Evolutionary conservation across 768 basidiomycete genomes (phyloP).

Genomic region (Lactifluus pinguis): DNA sequence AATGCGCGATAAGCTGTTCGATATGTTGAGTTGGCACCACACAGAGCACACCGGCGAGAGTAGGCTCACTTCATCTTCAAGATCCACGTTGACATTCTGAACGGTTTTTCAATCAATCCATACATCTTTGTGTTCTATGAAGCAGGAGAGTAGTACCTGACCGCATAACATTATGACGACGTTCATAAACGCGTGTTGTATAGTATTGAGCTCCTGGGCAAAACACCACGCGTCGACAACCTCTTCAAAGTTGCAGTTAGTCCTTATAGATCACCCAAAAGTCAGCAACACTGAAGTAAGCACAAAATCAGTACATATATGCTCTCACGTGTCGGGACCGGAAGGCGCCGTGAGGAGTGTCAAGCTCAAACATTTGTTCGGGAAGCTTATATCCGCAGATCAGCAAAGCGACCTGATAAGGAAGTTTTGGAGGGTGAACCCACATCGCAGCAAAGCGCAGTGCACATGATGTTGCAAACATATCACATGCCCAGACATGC

Average conservation of each 20-base stretch:
- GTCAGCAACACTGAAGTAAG: no score
- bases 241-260: conserved; percentile 17
- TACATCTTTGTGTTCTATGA: neutral
- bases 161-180: conserved; percentile 18
- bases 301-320: no score
- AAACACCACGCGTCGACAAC: conserved; percentile 22
- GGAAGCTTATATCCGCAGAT: conserved; percentile 12
- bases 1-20: conserved; percentile 18
- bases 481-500: conserved; percentile 24
- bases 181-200: conserved; percentile 22
- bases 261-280: neutral
- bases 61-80: conserved; percentile 16
- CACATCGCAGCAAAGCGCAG: conserved; percentile 22
- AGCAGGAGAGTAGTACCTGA: conserved; percentile 9
- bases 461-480: conserved; percentile 21
- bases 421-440: neutral
- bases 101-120: neutral
- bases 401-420: neutral
- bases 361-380: conserved; percentile 19
- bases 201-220: conserved; percentile 20
- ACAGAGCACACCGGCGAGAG: neutral
- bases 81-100: conserved; percentile 15
- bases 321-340: conserved; percentile 8
- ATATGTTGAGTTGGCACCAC: neutral
- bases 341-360: conserved; percentile 14